Evolutionary conservation across 495 filamentous ascomycete species (phyloP).

Genomic region (Xylaria acuta): DNA sequence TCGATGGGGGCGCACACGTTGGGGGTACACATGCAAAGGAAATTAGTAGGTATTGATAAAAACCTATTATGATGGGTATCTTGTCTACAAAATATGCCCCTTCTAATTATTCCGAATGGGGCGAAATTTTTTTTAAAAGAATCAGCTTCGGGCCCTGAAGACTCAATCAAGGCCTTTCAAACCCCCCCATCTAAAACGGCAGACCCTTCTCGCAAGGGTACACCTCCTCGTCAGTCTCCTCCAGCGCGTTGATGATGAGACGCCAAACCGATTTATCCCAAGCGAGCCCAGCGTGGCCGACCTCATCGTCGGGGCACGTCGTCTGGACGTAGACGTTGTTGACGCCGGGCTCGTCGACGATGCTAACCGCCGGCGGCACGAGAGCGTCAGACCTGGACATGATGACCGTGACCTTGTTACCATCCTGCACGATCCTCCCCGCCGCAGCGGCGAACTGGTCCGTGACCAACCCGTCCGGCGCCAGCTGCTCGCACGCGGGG

Average conservation of each 20-base stretch:
- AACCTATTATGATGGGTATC: constrained; percentile 6
- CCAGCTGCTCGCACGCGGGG: constrained; percentile 54
- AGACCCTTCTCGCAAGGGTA: constrained; percentile 38
- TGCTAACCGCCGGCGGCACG: constrained; percentile 53
- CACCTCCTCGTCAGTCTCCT: constrained; percentile 39
- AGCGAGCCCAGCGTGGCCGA: constrained; percentile 60
- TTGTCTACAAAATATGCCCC: not conserved
- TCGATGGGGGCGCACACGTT: not conserved
- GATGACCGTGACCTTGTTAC: constrained; percentile 57
- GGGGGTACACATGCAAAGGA: not conserved
- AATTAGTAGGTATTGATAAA: not conserved
- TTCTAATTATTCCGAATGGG: not conserved
- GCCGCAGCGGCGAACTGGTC: constrained; percentile 48
- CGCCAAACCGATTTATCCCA: constrained; percentile 64
- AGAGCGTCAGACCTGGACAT: constrained; percentile 56
- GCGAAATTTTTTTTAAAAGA: no score
- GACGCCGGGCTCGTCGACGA: constrained; percentile 55
- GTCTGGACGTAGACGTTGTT: constrained; percentile 55
- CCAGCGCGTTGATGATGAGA: constrained; percentile 58
- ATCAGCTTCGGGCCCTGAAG: not conserved
- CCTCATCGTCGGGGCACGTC: constrained; percentile 52
- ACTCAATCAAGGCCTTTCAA: not conserved
- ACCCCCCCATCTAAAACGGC: constrained; percentile 18
- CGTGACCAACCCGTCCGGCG: constrained; percentile 46
- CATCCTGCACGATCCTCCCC: constrained; percentile 50